Base-by-base conservation (phyloP, 2,329 filamentous ascomycete species). In the Penicillium sp. region DNA sequence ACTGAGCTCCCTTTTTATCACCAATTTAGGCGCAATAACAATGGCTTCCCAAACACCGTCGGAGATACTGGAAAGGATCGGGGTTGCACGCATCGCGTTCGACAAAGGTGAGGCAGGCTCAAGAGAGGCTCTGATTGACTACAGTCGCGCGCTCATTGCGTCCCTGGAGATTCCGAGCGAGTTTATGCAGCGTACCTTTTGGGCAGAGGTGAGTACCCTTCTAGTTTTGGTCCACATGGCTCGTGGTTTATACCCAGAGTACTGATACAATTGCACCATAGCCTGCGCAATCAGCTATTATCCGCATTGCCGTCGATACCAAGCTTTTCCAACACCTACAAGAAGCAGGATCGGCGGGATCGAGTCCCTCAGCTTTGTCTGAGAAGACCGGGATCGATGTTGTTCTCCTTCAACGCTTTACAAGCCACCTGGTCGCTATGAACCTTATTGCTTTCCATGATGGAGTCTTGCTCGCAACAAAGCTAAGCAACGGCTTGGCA, bases 361-460 rank as follows among this genome's bases (percentile, higher is more conserved):
- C 73, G 21, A 67, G 46, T 24, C 47, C 64, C 1, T 52, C 58
- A 3, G 64, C 63, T 3, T 56, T 78, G 13, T 67, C 74, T 0
- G 43, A 62, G 6, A 74, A 72, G 52, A 67, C 68, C 4, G 64
- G 65, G 2, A 65, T 74, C 3, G 62, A 75, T 49, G 42, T 57
- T 5, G 26, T 59, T 14, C 56, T 76, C 11, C 63, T 67, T 6
- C 49, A 68, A 63, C 71, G 75, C 14, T 68, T 72, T 7, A 61
- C 71, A n/a, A 72, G 71, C 50, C 75, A 78, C 47, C 68, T 78
- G 1, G 69, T 72, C 5, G 72, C 75, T 2, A 78, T 75, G 71
- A 69, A 77, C 46, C 46, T 76, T 3, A 55, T 77, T 27, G 61
- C 61, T 10, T 65, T 54, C 57, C 45, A 53, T 19, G 10, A 64